Evolutionary conservation across 2,329 filamentous ascomycete species (phyloP).

Genomic region (Colletotrichum spaethianum): DNA sequence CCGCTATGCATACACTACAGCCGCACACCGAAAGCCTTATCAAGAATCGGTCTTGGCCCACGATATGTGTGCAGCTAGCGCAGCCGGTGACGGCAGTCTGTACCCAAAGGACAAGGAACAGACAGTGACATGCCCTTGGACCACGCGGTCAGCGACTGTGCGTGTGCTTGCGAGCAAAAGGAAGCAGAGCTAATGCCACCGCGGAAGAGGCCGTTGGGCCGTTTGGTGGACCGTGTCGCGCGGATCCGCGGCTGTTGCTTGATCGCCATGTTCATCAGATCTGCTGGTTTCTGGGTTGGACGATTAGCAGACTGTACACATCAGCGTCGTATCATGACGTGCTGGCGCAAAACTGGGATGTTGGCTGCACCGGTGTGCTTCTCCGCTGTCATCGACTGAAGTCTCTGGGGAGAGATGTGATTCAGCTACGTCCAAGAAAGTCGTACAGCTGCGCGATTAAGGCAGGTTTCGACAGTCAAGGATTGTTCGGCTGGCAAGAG

Average conservation of each 20-base stretch:
- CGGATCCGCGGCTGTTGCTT: slow-evolving; percentile 3
- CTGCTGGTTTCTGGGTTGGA: slow-evolving; percentile 6
- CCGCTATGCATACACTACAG: slow-evolving; percentile 10
- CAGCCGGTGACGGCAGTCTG: neutral
- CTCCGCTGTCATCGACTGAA: neutral
- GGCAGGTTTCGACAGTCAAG: neutral
- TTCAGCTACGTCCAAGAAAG: neutral
- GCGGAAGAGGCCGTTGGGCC: slow-evolving; percentile 20
- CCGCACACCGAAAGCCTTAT: neutral
- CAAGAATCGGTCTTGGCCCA: neutral
- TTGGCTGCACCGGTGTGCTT: neutral
- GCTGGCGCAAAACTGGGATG: neutral
- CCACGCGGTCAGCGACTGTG: slow-evolving; percentile 20
- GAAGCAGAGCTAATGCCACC: slow-evolving; percentile 3
- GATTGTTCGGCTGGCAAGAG: neutral
- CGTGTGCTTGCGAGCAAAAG: slow-evolving; percentile 1
- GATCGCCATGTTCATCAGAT: slow-evolving; percentile 9
- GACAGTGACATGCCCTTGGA: neutral
- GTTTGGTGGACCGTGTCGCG: neutral
- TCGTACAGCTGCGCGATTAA: neutral
- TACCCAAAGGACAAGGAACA: neutral
- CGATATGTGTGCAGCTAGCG: slow-evolving; percentile 13
- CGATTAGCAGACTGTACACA: neutral
- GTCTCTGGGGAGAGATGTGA: neutral
- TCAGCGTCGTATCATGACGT: neutral